A percentile compares a stretch with the other conserved stretches of the same genome.
Evolutionary conservation across 805 yeast species (phyloP).

Genomic region (Teunomyces aglyptinius): DNA sequence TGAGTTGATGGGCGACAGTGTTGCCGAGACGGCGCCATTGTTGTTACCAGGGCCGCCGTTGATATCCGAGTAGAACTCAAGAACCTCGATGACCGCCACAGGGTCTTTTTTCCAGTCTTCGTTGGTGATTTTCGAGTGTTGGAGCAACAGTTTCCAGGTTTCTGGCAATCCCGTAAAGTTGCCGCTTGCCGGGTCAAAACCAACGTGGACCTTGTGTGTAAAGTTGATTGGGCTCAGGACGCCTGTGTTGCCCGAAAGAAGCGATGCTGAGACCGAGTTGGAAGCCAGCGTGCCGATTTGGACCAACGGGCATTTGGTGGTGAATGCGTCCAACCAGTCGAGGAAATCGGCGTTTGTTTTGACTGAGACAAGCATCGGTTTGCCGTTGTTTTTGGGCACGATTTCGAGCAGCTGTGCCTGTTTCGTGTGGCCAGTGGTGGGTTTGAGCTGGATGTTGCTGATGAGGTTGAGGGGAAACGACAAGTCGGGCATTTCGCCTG

Average conservation of each 20-base stretch:
- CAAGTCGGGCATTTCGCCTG: slow-evolving; percentile 31
- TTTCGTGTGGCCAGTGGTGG: slow-evolving; percentile 41
- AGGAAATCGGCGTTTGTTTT: slow-evolving; percentile 77
- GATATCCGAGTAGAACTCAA: slow-evolving; percentile 52
- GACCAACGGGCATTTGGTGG: slow-evolving; percentile 69
- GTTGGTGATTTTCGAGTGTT: slow-evolving; percentile 57
- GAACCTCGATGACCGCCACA: slow-evolving; percentile 60
- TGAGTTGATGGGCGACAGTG: slow-evolving; percentile 27
- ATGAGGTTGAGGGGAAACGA: slow-evolving; percentile 40
- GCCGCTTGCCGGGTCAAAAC: slow-evolving; percentile 75
- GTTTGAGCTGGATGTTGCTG: slow-evolving; percentile 55
- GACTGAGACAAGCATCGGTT: slow-evolving; percentile 70
- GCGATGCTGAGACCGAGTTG: slow-evolving; percentile 4
- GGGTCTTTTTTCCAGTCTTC: slow-evolving; percentile 66
- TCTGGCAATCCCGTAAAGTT: slow-evolving; percentile 57
- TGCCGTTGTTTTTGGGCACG: slow-evolving; percentile 50
- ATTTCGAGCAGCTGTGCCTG: slow-evolving; percentile 71
- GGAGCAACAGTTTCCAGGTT: slow-evolving; percentile 54
- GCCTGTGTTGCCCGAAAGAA: slow-evolving; percentile 32
- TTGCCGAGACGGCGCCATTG: slow-evolving; percentile 16
- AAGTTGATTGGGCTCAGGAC: slow-evolving; percentile 94
- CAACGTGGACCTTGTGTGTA: slow-evolving; percentile 90
- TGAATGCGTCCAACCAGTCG: slow-evolving; percentile 88
- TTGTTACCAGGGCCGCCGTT: slow-evolving; percentile 30
- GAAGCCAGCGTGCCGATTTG: slow-evolving; percentile 18